Conservation (phyloP, 768 basidiomycete genomes). For the Xerocomus spinulosus region DNA sequence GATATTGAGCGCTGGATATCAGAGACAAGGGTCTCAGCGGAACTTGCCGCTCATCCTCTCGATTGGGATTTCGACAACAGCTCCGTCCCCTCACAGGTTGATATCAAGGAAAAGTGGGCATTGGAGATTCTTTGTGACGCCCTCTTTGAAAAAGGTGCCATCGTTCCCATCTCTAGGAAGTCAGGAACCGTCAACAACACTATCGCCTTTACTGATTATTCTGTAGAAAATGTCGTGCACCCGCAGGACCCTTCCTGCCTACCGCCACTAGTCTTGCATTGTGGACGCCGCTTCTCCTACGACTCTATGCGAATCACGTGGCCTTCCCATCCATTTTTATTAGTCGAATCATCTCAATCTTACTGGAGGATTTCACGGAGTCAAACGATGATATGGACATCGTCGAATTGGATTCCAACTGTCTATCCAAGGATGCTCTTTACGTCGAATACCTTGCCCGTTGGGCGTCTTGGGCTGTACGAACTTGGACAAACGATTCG, state of each 20-base stretch:
- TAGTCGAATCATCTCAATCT: conserved; percentile 38
- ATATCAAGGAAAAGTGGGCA: conserved; percentile 60
- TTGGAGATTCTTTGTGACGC: conserved; percentile 62
- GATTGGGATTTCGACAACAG: conserved; percentile 41
- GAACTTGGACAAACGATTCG: conserved; percentile 34
- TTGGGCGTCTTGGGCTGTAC: conserved; percentile 64
- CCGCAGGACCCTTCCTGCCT: conserved; percentile 43
- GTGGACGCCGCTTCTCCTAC: conserved; percentile 63
- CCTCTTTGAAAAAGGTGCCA: conserved; percentile 63
- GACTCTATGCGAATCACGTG: conserved; percentile 53
- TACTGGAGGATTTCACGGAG: conserved; percentile 20
- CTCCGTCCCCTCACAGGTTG: conserved; percentile 35
- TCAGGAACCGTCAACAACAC: conserved; percentile 31
- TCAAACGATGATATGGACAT: conserved; percentile 13
- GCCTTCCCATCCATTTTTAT: conserved; percentile 49
- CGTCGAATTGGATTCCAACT: conserved; percentile 17
- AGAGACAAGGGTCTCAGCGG: conserved; percentile 63
- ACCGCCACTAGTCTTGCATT: conserved; percentile 49
- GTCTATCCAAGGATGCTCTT: conserved; percentile 34
- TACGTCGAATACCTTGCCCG: conserved; percentile 59
- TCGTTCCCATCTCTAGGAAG: conserved; percentile 86
- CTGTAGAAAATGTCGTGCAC: conserved; percentile 51
- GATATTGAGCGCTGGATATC: conserved; percentile 77
- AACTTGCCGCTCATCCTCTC: conserved; percentile 40
- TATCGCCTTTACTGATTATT: conserved; percentile 1